Conservation (phyloP, 306 rosid genomes). For the Gillenia trifoliata region DNA sequence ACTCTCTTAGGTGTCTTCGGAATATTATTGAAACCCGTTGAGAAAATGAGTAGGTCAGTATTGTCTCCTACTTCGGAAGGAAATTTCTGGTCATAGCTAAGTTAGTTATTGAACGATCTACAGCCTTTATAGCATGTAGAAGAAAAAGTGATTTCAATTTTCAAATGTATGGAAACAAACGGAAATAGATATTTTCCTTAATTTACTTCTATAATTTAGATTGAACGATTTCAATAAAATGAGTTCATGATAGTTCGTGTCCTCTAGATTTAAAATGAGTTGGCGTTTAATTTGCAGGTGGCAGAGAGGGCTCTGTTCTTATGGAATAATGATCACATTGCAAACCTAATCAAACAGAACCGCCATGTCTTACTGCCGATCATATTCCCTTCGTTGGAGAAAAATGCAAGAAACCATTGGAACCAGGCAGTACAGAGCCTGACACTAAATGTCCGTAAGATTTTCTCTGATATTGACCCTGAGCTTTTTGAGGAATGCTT, state of each 20-base stretch:
- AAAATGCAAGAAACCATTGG: slow-evolving; percentile 78
- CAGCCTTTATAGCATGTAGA: not conserved
- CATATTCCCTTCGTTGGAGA: slow-evolving; percentile 78
- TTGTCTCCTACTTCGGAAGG: not conserved
- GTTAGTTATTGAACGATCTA: not conserved
- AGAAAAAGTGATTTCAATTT: not conserved
- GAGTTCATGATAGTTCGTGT: not conserved
- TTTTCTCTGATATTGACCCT: slow-evolving; percentile 66
- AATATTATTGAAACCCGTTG: not conserved
- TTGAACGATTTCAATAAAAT: not conserved
- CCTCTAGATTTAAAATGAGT: not conserved
- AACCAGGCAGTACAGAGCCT: slow-evolving; percentile 90
- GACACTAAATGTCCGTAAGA: slow-evolving; percentile 79
- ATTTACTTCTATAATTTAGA: not conserved
- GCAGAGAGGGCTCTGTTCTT: slow-evolving; percentile 95
- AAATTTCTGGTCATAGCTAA: not conserved
- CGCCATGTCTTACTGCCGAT: slow-evolving; percentile 69
- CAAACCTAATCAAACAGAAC: slow-evolving; percentile 75
- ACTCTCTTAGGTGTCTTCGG: not conserved
- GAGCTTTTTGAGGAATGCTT: slow-evolving; percentile 76
- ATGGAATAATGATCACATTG: slow-evolving; percentile 91
- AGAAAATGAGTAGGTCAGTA: not conserved
- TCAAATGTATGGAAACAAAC: not conserved
- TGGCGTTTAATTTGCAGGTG: slow-evolving; percentile 52
- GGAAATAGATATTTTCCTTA: not conserved